Conservation (phyloP, 768 basidiomycete species). For the Suillus weaverae region DNA sequence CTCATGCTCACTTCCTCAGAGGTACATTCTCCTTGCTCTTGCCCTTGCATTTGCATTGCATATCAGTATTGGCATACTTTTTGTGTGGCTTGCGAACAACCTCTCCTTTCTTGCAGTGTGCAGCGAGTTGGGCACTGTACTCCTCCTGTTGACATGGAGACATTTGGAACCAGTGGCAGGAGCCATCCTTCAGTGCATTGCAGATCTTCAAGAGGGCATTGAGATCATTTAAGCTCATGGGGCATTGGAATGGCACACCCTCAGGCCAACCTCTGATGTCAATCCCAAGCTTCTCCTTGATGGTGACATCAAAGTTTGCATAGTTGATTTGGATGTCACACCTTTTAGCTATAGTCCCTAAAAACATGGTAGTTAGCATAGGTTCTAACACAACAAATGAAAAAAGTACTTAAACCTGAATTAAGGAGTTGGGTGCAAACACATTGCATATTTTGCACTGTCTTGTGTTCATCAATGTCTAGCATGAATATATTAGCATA, state of each 20-base stretch:
- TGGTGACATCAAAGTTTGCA: slow-evolving; percentile 1
- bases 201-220: not conserved
- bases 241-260: slow-evolving; percentile 3
- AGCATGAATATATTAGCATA: not conserved
- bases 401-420: not conserved
- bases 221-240: not conserved
- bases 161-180: slow-evolving; percentile 7
- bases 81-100: not conserved
- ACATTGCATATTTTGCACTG: not conserved
- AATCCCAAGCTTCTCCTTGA: slow-evolving; percentile 4
- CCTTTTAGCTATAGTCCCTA: not conserved
- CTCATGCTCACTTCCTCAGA: not conserved
- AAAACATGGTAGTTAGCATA: not conserved
- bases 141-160: not conserved
- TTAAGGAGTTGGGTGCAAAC: not conserved
- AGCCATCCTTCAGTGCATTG: not conserved
- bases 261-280: slow-evolving; percentile 11
- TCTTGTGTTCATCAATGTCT: not conserved
- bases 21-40: not conserved
- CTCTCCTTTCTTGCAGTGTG: slow-evolving; percentile 1
- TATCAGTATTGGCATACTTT: not conserved
- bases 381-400: not conserved
- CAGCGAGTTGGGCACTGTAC: not conserved
- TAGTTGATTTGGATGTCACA: not conserved
- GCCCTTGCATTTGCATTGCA: not conserved